Evolutionary conservation across 768 basidiomycete species (phyloP).

Genomic region (Calocera cornea): DNA sequence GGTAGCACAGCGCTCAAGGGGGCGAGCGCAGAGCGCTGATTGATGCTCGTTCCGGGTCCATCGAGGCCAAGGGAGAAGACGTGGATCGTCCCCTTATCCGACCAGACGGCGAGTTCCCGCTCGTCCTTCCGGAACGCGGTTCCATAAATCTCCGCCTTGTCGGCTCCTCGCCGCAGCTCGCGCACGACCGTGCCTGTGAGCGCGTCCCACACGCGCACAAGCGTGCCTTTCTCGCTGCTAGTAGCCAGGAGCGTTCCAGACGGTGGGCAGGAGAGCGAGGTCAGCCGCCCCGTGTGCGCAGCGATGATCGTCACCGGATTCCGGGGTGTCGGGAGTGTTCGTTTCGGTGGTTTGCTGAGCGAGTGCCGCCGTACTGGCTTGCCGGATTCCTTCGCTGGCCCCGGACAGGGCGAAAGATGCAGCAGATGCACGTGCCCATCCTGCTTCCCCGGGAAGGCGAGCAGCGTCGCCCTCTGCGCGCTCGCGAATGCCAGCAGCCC

Average conservation of each 20-base stretch:
- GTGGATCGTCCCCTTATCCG: slow-evolving; percentile 90
- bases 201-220: slow-evolving; percentile 79
- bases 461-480: slow-evolving; percentile 59
- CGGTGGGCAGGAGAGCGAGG: slow-evolving; percentile 60
- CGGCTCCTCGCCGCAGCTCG: slow-evolving; percentile 74
- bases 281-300: slow-evolving; percentile 68
- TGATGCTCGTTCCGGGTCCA: slow-evolving; percentile 32
- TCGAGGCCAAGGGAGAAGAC: slow-evolving; percentile 51
- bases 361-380: neutral
- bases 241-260: slow-evolving; percentile 74
- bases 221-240: slow-evolving; percentile 67
- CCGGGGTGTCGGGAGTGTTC: slow-evolving; percentile 37
- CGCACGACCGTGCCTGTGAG: slow-evolving; percentile 54
- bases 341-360: neutral
- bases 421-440: slow-evolving; percentile 78
- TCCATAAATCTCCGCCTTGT: slow-evolving; percentile 84
- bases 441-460: slow-evolving; percentile 74
- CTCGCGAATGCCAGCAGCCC: slow-evolving; percentile 74
- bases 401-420: slow-evolving; percentile 66
- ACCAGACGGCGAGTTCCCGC: slow-evolving; percentile 78
- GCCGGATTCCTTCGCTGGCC: slow-evolving; percentile 29
- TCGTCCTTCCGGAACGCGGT: slow-evolving; percentile 81
- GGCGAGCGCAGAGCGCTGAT: slow-evolving; percentile 73
- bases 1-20: slow-evolving; percentile 67
- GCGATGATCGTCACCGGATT: slow-evolving; percentile 67